phyloP scores from a whole-genome alignment of 257 asterid species.

The Cruciata laevipes region DNA sequence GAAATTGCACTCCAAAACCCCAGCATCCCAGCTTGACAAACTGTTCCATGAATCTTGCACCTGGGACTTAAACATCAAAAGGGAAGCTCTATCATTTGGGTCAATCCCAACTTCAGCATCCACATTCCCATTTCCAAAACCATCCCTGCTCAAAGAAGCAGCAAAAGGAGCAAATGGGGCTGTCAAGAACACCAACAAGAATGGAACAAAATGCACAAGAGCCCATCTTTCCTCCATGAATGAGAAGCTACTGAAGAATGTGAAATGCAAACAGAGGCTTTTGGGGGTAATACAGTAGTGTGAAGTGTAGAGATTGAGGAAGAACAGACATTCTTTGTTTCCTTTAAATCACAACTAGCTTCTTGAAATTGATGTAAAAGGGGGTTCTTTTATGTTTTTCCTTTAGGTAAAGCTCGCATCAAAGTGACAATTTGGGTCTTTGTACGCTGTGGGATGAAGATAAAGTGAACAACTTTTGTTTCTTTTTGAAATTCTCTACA shows the following conservation, averaged over 20 bases:
- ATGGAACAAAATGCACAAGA: constrained; percentile 11
- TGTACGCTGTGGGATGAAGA: constrained; percentile 17
- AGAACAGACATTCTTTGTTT: constrained; percentile 34
- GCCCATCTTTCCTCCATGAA: constrained; percentile 29
- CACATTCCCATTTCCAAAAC: constrained; percentile 7
- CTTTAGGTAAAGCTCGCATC: constrained; percentile 5
- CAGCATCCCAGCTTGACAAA: constrained; percentile 45
- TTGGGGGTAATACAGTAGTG: neutral
- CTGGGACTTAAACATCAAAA: constrained; percentile 52
- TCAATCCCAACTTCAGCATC: constrained; percentile 16
- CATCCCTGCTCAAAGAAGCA: constrained; percentile 17
- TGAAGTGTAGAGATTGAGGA: constrained; percentile 3
- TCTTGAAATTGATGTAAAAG: constrained; percentile 14
- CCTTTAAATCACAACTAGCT: neutral
- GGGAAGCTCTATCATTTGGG: constrained; percentile 44
- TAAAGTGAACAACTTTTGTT: constrained; percentile 26
- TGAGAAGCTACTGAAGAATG: constrained; percentile 2
- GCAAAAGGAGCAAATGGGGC: constrained; percentile 19
- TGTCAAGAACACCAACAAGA: constrained; percentile 14
- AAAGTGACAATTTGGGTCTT: neutral
- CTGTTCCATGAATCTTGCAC: constrained; percentile 41
- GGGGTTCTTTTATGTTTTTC: constrained; percentile 3
- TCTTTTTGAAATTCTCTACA: constrained; percentile 18
- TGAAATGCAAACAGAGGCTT: neutral
- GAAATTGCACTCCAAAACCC: constrained; percentile 24